Conservation (phyloP, 2,329 filamentous ascomycete genomes). For the Sporothrix dimorphospora region DNA sequence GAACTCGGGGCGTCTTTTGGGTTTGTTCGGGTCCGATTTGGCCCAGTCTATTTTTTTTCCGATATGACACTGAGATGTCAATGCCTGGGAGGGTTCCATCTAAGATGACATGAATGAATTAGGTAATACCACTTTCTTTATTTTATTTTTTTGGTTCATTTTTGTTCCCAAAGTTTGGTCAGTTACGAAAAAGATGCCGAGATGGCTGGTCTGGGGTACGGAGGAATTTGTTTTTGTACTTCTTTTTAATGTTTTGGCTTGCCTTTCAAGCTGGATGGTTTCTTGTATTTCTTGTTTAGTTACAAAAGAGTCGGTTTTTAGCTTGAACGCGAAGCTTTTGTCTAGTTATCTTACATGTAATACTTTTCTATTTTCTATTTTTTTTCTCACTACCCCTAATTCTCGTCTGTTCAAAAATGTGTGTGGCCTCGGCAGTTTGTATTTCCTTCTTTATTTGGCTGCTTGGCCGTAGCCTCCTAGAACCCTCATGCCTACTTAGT, state of each 20-base stretch:
- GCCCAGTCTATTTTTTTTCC: not conserved
- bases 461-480: not conserved
- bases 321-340: not conserved
- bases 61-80: conserved; percentile 1
- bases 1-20: not conserved
- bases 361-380: not conserved
- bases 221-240: not conserved
- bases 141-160: not conserved
- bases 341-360: not conserved
- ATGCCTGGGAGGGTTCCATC: not conserved
- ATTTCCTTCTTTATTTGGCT: not conserved
- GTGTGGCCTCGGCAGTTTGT: not conserved
- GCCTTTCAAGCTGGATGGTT: not conserved
- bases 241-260: conserved; percentile 1
- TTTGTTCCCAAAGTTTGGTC: not conserved
- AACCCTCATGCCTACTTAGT: not conserved
- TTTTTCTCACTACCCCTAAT: not conserved
- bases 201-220: not conserved
- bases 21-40: not conserved
- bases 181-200: not conserved
- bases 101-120: conserved; percentile 21
- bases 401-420: not conserved
- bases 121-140: not conserved
- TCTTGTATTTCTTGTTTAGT: not conserved
- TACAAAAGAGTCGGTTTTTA: not conserved